These are phyloP conservation scores for Globisporangium polare DNA, from an alignment of 352 stramenopile species.

Conservation along the genomic window DNA sequence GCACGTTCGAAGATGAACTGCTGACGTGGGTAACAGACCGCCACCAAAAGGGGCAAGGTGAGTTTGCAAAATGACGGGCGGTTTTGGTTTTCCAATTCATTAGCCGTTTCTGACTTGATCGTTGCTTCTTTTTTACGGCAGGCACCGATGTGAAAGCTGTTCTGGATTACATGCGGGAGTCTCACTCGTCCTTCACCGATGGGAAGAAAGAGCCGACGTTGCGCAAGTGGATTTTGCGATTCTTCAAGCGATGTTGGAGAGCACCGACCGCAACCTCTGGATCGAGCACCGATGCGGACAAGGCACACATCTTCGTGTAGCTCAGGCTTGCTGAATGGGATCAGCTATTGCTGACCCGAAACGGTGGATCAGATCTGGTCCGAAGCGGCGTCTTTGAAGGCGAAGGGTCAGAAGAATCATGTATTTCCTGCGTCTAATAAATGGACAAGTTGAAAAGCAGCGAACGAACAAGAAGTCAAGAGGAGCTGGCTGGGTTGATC, in stretches of 20 bases:
- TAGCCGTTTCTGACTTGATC: not conserved
- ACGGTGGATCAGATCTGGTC: slow-evolving; percentile 1
- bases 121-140: slow-evolving; percentile 10
- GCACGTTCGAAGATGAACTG: slow-evolving; percentile 71
- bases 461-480: not conserved
- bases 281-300: slow-evolving; percentile 34
- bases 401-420: slow-evolving; percentile 1
- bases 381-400: not conserved
- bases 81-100: not conserved
- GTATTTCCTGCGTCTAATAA: too few species aligned
- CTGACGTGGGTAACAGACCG: slow-evolving; percentile 68
- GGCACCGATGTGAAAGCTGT: slow-evolving; percentile 67
- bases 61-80: not conserved
- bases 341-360: too few species aligned
- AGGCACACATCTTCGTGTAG: slow-evolving; percentile 59
- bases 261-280: slow-evolving; percentile 19
- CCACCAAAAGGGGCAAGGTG: slow-evolving; percentile 56
- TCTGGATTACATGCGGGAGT: slow-evolving; percentile 62
- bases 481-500: not conserved
- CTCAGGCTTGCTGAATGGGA: not conserved
- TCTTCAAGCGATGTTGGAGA: slow-evolving; percentile 75
- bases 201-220: slow-evolving; percentile 78
- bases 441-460: not conserved
- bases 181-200: slow-evolving; percentile 63
- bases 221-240: slow-evolving; percentile 78